Base-by-base conservation (phyloP, 495 filamentous ascomycete genomes). In the Astrothelium subdiscretum region DNA sequence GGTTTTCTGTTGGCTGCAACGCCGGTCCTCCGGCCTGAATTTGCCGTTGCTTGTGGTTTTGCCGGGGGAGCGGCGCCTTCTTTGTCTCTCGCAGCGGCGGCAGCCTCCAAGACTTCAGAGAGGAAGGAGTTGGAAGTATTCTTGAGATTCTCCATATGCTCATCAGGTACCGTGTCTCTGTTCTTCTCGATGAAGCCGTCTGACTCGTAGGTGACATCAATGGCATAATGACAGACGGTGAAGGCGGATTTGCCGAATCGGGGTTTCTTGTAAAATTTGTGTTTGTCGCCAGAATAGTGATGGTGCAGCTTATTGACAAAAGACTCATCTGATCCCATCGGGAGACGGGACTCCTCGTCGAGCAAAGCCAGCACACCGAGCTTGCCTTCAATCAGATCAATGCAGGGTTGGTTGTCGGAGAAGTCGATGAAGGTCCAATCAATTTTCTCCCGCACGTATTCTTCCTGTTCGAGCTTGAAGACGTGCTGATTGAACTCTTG, bases 401-500 rank as follows among this genome's bases (percentile, higher is more conserved):
- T 99, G 76, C 94, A 99, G n/a, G 95, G 95, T 73, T 97, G 91
- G 69, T 99, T 99, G 72, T 99, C 94, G 58, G 94, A 95, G 76
- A 97, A 99, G 73, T 99, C 94, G 77, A 99, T 99, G 73, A 97
- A 99, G 13, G 89, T 96, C 94, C 94, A 99, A 72, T 97, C 92
- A 66, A 99, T 99, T 76, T 97, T 80, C 71, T 99, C 94, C 32
- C 88, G 83, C 13, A 97, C 82, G 75, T 99, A 99, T 76, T 99
- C 94, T 75, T 97, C 95, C 73, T 99, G 94, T 73, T 99, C 94
- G 22, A 99, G 83, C 72, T 97, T 96, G 84, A 99, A 99, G n/a
- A 99, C 94, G 68, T 99, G 94, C 74, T 95, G 91, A 74, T 99
- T 99, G 79, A 99, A 99, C 69, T 99, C 95, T 71, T 99, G 94